Evolutionary conservation across 345 rosid species (phyloP), one percentile per base, ranked within the genome.

Genomic region (Camelina neglecta): DNA sequence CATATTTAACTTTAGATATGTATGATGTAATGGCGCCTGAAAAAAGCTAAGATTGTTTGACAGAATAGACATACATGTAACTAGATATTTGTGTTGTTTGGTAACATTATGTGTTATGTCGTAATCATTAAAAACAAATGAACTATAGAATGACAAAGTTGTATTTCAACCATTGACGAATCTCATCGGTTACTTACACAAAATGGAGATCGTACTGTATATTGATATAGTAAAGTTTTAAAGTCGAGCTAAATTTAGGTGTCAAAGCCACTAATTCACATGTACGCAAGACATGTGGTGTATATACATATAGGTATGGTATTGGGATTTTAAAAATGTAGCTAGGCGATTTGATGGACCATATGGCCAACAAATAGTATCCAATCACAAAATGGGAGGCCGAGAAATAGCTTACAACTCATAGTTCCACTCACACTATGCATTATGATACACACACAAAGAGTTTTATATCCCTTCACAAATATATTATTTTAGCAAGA

Each of bases 401-500:
- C 68, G 13, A 39, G 55, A 73, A 72, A 78, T 72, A 67, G 57
- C 67, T 31, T 72, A 72, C 70, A 78, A 78, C 81, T 72, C 81
- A 78, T 61, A 72, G 16, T 78, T 78, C 81, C 81, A 78, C 81
- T 72, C 49, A 78, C 51, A 67, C 68, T 71, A 64, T 77, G 76
- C 76, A 72, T 65, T 49, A 29, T 72, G 26, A 66, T 50, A 50
- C 76, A 72, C 55, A 77, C 1, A 29, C 5, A 35, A 61, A 18
- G 18, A 57, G 26, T 64, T 56, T 57, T 56, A 26, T 18, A 57
- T 67, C 48, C 42, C 12, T 29, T 4, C 8, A 68, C 11, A 41
- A 26, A 47, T 56, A 24, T 23, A 64, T 65, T 71, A 65, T 59
- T 58, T 66, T 50, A 58, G 29, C 68, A 11, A 66, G 73, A 57